phyloP scores from a whole-genome alignment of 2,329 filamentous ascomycete genomes.

The Thelonectria rubi region DNA sequence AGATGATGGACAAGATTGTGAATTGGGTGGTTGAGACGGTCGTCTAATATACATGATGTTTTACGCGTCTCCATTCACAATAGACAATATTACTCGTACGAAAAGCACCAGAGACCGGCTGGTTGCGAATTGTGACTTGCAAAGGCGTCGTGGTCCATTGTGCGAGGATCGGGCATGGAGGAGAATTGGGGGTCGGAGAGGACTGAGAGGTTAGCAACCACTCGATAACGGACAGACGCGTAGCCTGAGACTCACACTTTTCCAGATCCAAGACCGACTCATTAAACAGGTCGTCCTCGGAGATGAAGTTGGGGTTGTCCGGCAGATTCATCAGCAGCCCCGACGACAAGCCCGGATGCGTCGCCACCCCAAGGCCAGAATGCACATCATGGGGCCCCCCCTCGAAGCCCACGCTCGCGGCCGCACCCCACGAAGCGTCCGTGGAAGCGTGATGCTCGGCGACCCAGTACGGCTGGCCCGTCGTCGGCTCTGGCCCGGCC shows the following conservation, averaged over 20 bases:
- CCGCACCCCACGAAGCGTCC: neutral
- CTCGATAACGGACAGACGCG: neutral
- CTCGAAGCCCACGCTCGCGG: neutral
- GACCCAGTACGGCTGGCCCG: neutral
- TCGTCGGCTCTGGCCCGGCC: neutral
- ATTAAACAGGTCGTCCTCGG: neutral
- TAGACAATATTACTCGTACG: neutral
- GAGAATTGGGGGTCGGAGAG: neutral
- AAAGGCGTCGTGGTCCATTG: neutral
- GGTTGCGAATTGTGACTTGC: neutral
- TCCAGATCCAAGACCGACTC: slow-evolving; percentile 4
- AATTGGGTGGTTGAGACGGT: slow-evolving; percentile 4
- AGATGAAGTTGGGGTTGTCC: neutral
- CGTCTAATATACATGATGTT: neutral
- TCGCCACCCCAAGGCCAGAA: neutral
- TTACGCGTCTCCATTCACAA: neutral
- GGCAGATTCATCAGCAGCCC: neutral
- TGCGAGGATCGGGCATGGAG: neutral
- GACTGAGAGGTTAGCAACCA: neutral
- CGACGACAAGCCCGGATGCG: neutral
- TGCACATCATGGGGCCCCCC: neutral
- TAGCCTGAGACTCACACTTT: slow-evolving; percentile 7
- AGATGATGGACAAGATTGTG: slow-evolving; percentile 4
- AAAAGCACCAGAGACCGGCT: neutral
- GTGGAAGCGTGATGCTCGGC: neutral